Percentiles rank a stretch among this genome's conserved stretches.
phyloP scores from a whole-genome alignment of 169 alveolate genomes.

The Plasmodium knowlesi region DNA sequence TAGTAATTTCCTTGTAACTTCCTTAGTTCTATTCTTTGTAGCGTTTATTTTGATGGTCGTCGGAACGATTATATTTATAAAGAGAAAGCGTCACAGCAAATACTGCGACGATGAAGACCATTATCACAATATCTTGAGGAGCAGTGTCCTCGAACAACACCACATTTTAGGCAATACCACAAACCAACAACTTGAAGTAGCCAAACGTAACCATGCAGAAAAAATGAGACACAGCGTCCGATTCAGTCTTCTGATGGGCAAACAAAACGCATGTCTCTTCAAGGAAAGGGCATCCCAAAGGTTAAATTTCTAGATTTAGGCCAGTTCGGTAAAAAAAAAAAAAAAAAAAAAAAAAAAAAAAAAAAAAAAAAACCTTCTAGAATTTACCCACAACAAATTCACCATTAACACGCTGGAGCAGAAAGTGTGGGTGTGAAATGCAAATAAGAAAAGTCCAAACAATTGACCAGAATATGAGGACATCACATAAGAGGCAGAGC shows the following conservation, averaged over 20 bases:
- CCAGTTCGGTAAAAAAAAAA: neutral
- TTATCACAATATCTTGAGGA: neutral
- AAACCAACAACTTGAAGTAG: neutral
- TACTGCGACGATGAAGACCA: neutral
- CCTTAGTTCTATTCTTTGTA: slow-evolving; percentile 10
- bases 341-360: neutral
- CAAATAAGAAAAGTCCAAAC: neutral
- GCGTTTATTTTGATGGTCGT: neutral
- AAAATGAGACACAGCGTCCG: neutral
- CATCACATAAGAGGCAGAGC: neutral
- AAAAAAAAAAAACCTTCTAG: neutral
- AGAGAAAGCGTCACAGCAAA: neutral
- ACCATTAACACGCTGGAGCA: neutral
- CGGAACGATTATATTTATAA: neutral
- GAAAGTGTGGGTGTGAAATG: neutral
- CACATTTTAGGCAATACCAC: neutral
- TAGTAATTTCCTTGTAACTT: neutral
- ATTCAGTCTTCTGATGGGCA: neutral
- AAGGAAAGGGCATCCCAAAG: neutral
- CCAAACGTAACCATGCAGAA: neutral
- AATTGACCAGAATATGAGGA: too few relatives aligned
- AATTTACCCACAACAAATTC: neutral
- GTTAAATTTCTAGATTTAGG: neutral
- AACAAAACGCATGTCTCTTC: neutral
- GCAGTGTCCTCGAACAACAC: neutral